Evolutionary conservation across 768 basidiomycete species (phyloP).

Genomic region (Pisolithus tinctorius): DNA sequence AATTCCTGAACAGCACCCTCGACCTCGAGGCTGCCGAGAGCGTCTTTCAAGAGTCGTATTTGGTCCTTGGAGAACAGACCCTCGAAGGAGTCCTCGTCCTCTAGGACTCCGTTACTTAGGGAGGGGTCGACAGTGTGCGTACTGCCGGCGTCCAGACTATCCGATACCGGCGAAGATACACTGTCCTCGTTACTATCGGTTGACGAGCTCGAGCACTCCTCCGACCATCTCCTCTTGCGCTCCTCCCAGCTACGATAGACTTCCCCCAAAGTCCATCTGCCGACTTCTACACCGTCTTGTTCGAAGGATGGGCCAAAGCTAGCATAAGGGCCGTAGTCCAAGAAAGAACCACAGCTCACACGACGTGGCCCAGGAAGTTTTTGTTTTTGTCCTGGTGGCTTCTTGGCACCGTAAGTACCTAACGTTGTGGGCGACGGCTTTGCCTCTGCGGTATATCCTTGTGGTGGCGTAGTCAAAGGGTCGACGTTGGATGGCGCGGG

Average conservation of each 20-base stretch:
- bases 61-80: conserved; percentile 53
- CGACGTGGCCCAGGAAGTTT: conserved; percentile 44
- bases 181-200: background rate
- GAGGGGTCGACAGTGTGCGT: conserved; percentile 11
- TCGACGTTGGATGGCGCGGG: conserved; percentile 44
- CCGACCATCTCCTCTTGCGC: conserved; percentile 28
- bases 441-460: background rate
- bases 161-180: background rate
- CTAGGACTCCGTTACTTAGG: conserved; percentile 8
- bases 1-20: conserved; percentile 66
- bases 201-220: conserved; percentile 18
- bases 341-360: conserved; percentile 58
- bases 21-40: conserved; percentile 54
- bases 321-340: conserved; percentile 72
- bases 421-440: conserved; percentile 37
- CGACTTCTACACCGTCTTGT: conserved; percentile 68
- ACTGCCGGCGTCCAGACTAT: background rate
- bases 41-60: conserved; percentile 49
- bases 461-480: conserved; percentile 26
- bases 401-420: conserved; percentile 47
- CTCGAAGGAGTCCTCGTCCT: conserved; percentile 40
- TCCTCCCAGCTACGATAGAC: conserved; percentile 47
- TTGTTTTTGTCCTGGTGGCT: conserved; percentile 34
- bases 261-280: conserved; percentile 54
- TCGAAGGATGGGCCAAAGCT: conserved; percentile 79